Evolutionary conservation across 495 filamentous ascomycete genomes (phyloP).

Genomic region (Zalerion maritima): DNA sequence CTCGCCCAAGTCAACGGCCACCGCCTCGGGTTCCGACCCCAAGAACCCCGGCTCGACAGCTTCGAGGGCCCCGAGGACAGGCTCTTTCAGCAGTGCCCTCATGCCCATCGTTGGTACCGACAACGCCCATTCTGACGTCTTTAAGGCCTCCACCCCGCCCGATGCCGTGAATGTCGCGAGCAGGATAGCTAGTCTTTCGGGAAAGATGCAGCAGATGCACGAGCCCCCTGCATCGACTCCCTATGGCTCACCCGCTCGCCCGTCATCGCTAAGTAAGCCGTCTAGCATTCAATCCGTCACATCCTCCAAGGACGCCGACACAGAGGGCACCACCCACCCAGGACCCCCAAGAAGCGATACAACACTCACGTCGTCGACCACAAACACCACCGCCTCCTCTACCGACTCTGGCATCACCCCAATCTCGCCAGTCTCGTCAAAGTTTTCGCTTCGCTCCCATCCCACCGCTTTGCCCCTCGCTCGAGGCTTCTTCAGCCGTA

Average conservation of each 20-base stretch:
- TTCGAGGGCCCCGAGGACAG: slow-evolving; percentile 17
- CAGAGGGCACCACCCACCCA: slow-evolving; percentile 31
- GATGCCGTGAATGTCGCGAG: slow-evolving; percentile 44
- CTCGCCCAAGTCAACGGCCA: slow-evolving; percentile 10
- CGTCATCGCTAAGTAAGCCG: slow-evolving; percentile 19
- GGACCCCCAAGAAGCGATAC: too few relatives aligned
- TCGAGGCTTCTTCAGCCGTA: slow-evolving; percentile 24
- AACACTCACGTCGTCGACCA: too few relatives aligned
- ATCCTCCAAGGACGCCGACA: slow-evolving; percentile 27
- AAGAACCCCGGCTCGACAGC: slow-evolving; percentile 14
- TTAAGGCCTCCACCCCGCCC: slow-evolving; percentile 26
- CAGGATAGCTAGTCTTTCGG: slow-evolving; percentile 55
- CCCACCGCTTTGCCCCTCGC: too few relatives aligned
- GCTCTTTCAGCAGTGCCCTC: slow-evolving; percentile 48
- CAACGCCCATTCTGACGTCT: slow-evolving; percentile 43
- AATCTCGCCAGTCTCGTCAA: slow-evolving; percentile 19
- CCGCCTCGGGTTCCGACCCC: slow-evolving; percentile 22
- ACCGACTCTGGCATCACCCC: slow-evolving; percentile 4
- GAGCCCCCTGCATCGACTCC: slow-evolving; percentile 37
- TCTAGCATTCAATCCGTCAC: slow-evolving; percentile 25
- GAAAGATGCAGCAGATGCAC: slow-evolving; percentile 34
- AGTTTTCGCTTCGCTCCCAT: too few relatives aligned
- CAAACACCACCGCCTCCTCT: slow-evolving; percentile 15
- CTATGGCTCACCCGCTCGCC: slow-evolving; percentile 31
- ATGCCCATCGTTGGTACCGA: slow-evolving; percentile 50